A percentile compares a stretch with the other conserved stretches of the same genome.
Conservation (phyloP, 202 grass and related monocot species). For the Panicum virgatum region DNA sequence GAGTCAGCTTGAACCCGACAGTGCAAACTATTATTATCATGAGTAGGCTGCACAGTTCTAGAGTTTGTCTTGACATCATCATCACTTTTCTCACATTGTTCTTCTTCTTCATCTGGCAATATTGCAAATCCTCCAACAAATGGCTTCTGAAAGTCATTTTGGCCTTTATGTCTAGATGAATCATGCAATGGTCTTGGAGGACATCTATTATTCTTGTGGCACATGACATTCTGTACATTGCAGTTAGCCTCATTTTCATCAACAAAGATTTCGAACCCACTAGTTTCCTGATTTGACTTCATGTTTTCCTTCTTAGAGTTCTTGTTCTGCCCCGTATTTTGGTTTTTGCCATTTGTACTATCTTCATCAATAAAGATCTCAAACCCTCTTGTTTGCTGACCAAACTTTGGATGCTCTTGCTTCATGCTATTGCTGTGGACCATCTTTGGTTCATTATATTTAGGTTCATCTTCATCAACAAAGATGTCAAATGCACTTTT, state of each 20-base stretch:
- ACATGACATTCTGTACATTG: slow-evolving; percentile 26
- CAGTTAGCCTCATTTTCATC: slow-evolving; percentile 57
- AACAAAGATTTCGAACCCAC: slow-evolving; percentile 59
- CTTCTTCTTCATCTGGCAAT: slow-evolving; percentile 62
- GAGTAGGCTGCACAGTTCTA: slow-evolving; percentile 20
- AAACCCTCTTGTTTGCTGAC: slow-evolving; percentile 56
- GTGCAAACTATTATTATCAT: slow-evolving; percentile 5
- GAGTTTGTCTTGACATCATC: slow-evolving; percentile 15
- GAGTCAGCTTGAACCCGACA: slow-evolving; percentile 27
- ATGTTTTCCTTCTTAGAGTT: slow-evolving; percentile 30
- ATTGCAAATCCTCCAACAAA: slow-evolving; percentile 69
- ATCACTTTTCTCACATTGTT: slow-evolving; percentile 37
- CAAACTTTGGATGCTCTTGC: slow-evolving; percentile 35
- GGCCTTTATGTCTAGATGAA: slow-evolving; percentile 29
- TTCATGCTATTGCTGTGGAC: slow-evolving; percentile 29
- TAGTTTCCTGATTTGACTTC: slow-evolving; percentile 9
- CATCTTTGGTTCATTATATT: slow-evolving; percentile 18
- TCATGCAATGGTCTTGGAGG: slow-evolving; percentile 34
- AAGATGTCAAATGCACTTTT: slow-evolving; percentile 58
- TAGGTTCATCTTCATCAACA: slow-evolving; percentile 61
- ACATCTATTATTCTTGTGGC: slow-evolving; percentile 21
- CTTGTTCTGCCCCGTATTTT: slow-evolving; percentile 24
- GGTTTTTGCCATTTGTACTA: slow-evolving; percentile 12
- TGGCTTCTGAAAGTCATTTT: slow-evolving; percentile 47
- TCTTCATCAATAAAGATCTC: slow-evolving; percentile 71